phyloP scores from a whole-genome alignment of 2,329 filamentous ascomycete species.

The Hymenoscyphus salicellus region DNA sequence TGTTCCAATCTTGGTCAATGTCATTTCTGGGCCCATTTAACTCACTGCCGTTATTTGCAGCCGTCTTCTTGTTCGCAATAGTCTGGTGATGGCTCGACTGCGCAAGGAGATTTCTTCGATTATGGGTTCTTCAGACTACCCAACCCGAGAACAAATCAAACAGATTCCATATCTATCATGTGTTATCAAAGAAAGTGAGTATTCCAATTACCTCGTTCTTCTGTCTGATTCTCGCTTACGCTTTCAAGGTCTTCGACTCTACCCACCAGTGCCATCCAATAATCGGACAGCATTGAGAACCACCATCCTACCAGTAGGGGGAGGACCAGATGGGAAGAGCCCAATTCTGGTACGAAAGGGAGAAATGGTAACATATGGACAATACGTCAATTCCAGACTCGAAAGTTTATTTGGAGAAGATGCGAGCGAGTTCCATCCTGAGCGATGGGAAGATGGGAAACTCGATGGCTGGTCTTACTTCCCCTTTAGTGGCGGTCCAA shows the following conservation, averaged over 20 bases:
- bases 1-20: background rate
- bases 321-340: conserved; percentile 30
- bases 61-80: conserved; percentile 43
- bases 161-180: conserved; percentile 17
- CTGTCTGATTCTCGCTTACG: background rate
- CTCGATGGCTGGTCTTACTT: conserved; percentile 39
- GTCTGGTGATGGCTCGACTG: conserved; percentile 42
- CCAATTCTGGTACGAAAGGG: conserved; percentile 26
- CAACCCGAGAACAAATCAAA: conserved; percentile 13
- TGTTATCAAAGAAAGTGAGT: conserved; percentile 24
- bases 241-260: conserved; percentile 22
- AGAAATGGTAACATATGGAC: conserved; percentile 24
- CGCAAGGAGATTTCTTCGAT: conserved; percentile 47
- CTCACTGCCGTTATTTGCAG: background rate
- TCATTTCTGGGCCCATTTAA: background rate
- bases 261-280: conserved; percentile 33
- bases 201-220: background rate
- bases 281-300: conserved; percentile 25
- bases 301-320: conserved; percentile 34
- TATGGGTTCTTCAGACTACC: conserved; percentile 45
- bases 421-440: conserved; percentile 37
- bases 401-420: conserved; percentile 35
- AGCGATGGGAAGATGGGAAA: conserved; percentile 31
- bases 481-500: conserved; percentile 38
- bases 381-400: conserved; percentile 31